Percentiles rank a stretch among this genome's conserved stretches.
These are phyloP conservation scores for Fusarium domesticum DNA, from an alignment of 2,329 filamentous ascomycete genomes.

Conservation along the genomic window DNA sequence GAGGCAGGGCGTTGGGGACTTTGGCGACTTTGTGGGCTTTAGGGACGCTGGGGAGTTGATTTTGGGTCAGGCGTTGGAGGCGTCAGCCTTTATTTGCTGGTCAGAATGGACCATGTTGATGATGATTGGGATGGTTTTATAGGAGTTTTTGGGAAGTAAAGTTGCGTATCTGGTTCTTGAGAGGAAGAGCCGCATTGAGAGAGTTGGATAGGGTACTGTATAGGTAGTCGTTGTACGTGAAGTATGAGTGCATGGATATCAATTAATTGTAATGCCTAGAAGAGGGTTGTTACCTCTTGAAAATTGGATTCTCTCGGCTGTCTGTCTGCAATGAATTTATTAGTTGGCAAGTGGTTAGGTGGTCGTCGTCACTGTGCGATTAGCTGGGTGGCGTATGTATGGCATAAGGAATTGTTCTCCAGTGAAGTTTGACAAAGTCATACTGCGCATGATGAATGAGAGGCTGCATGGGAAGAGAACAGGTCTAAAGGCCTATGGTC, in stretches of 20 bases:
- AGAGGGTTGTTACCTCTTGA: conserved; percentile 1
- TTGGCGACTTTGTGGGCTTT: too few species aligned
- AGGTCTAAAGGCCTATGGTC: too few species aligned
- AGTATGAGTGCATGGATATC: conserved; percentile 24
- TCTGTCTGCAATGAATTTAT: too few species aligned
- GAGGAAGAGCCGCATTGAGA: not conserved
- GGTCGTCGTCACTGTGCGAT: too few species aligned
- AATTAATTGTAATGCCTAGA: conserved; percentile 32
- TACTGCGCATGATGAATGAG: too few species aligned
- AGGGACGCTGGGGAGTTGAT: not conserved
- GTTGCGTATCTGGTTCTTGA: too few species aligned
- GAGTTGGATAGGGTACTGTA: conserved; percentile 21
- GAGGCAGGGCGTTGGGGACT: not conserved
- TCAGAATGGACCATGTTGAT: conserved; percentile 6
- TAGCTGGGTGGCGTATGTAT: too few species aligned
- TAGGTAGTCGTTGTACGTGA: conserved; percentile 9
- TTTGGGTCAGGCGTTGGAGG: conserved; percentile 7
- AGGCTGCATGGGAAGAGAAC: too few species aligned
- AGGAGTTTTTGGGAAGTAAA: too few species aligned
- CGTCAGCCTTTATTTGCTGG: not conserved
- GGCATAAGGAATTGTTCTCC: too few species aligned
- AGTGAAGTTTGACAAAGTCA: too few species aligned
- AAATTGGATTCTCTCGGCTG: not conserved
- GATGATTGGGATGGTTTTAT: not conserved
- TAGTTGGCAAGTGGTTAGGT: too few species aligned